Conservation (phyloP, 2,329 filamentous ascomycete species). For the Apiospora pterosperma region DNA sequence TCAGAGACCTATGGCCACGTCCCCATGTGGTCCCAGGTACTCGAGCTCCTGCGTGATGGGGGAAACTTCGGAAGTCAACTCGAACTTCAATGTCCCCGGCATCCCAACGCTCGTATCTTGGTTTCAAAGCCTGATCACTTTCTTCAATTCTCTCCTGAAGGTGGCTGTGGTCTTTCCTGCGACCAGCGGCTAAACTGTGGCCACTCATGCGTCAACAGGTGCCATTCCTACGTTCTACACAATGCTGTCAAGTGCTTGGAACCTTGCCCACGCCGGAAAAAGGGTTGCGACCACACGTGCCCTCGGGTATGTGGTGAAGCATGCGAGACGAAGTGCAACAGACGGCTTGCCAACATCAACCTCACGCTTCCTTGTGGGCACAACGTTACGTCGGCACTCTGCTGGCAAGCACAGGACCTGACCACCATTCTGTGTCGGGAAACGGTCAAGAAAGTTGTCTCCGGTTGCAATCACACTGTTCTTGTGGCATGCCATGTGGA, state of each 20-base stretch:
- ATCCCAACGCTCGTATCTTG: conserved; percentile 48
- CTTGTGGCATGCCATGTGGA: conserved; percentile 46
- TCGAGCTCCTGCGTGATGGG: conserved; percentile 43
- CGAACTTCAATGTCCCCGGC: conserved; percentile 58
- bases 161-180: conserved; percentile 55
- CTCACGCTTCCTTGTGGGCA: conserved; percentile 41
- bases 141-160: conserved; percentile 52
- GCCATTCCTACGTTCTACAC: conserved; percentile 46
- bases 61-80: conserved; percentile 48
- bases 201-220: conserved; percentile 42
- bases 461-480: conserved; percentile 53
- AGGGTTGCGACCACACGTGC: conserved; percentile 43
- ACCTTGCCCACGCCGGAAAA: conserved; percentile 37
- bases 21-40: conserved; percentile 61
- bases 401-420: conserved; percentile 41
- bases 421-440: conserved; percentile 44
- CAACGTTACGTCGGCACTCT: conserved; percentile 23
- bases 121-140: conserved; percentile 58
- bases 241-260: conserved; percentile 42
- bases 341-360: conserved; percentile 24
- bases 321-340: conserved; percentile 36
- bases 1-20: conserved; percentile 52
- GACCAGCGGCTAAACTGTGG: conserved; percentile 44
- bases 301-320: conserved; percentile 37
- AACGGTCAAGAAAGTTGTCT: conserved; percentile 45